Conservation (phyloP, 306 rosid species). For the Clitoria ternatea region DNA sequence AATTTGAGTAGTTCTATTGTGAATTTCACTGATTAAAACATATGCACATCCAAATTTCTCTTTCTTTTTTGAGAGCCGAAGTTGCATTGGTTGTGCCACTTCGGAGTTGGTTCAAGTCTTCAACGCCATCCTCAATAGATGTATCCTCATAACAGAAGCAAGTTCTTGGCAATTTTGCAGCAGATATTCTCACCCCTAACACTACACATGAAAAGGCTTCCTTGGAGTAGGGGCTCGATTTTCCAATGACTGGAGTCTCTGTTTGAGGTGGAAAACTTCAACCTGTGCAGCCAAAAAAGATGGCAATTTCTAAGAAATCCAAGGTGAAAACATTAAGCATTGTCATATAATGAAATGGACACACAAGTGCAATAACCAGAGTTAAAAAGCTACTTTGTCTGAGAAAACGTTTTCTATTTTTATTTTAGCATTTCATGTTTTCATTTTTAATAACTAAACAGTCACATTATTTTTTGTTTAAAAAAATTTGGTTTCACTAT, state of each 20-base stretch:
- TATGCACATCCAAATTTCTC: conserved; percentile 1
- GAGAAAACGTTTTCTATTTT: too few species aligned
- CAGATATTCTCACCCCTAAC: conserved; percentile 1
- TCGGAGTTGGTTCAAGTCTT: neutral
- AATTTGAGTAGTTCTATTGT: neutral
- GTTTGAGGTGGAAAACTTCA: conserved; percentile 93
- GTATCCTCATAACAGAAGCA: neutral
- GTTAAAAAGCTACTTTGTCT: too few species aligned
- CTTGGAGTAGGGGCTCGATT: conserved; percentile 81
- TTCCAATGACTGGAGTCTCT: conserved; percentile 90
- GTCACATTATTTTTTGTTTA: too few species aligned
- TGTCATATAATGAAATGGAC: too few species aligned
- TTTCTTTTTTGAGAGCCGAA: neutral
- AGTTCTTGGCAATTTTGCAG: neutral
- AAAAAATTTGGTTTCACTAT: too few species aligned
- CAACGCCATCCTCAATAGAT: neutral
- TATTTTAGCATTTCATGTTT: too few species aligned
- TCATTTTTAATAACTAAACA: too few species aligned
- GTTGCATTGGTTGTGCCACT: neutral
- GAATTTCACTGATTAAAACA: neutral
- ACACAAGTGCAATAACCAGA: too few species aligned
- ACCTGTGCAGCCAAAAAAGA: conserved; percentile 45
- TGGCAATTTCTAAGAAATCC: neutral
- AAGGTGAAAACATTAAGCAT: neutral
- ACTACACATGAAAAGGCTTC: conserved; percentile 61